These are phyloP conservation scores for Plasmodium sp. DNA, from an alignment of 169 alveolate species.

Conservation along the genomic window DNA sequence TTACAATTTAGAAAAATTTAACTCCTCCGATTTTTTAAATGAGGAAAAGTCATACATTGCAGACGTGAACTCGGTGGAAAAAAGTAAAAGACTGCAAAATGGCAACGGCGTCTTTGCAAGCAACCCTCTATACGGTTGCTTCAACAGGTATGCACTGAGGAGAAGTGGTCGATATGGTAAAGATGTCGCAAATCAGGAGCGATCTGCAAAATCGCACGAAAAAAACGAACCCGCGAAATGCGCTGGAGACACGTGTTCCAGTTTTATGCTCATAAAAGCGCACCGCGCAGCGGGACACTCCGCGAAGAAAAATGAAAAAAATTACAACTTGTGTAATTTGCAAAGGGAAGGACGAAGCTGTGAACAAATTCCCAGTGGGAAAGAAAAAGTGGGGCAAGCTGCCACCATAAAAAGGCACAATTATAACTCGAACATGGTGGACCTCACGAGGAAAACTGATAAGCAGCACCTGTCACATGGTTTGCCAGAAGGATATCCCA, in stretches of 20 bases:
- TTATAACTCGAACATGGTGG: neutral
- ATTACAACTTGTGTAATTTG: neutral
- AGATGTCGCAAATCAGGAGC: neutral
- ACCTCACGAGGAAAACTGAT: neutral
- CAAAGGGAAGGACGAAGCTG: neutral
- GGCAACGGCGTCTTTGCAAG: neutral
- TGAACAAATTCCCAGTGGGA: neutral
- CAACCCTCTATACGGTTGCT: slow-evolving; percentile 14
- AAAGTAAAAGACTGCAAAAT: slow-evolving; percentile 12
- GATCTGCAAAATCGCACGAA: neutral
- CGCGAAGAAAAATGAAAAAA: neutral
- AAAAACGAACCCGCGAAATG: neutral
- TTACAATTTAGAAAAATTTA: neutral
- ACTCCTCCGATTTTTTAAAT: slow-evolving; percentile 1
- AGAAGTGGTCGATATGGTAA: neutral
- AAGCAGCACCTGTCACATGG: neutral
- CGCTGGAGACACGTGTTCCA: neutral
- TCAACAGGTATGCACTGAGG: neutral
- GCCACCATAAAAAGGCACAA: neutral
- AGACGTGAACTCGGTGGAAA: slow-evolving; percentile 8
- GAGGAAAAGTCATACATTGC: slow-evolving; percentile 27
- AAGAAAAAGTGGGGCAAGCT: neutral
- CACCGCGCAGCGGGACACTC: neutral
- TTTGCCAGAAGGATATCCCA: neutral
- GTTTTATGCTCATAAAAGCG: slow-evolving; percentile 15